Evolutionary conservation across 2,329 filamentous ascomycete species (phyloP), one percentile per base, ranked within the genome.

Genomic region (Sphaerulina populicola): DNA sequence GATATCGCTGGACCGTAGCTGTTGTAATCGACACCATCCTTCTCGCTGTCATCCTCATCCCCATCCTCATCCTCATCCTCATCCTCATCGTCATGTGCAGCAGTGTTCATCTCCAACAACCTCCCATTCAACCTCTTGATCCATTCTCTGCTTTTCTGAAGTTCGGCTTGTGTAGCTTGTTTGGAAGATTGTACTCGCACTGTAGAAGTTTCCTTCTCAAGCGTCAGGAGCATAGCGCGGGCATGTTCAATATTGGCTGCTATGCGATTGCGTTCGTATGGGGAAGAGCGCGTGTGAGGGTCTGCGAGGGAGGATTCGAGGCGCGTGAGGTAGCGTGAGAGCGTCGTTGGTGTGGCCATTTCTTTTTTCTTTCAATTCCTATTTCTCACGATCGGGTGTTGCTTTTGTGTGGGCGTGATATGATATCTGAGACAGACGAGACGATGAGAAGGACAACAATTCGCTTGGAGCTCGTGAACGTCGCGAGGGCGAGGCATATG

Each of bases 171-270:
- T 14, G 77, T 65, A 52, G 83, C 77, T 55, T 80, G 74, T 59
- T 80, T 78, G 52, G 77, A 78, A 4, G 74, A 66, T 51, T 77
- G 76, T 30, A 77, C 71, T 64, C 82, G 82, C 56, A 82, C 70
- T n/a, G 69, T 72, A 11, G 79, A 68, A 5, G 80, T 76, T 59
- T 85, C 80, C 60, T 87, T 84, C 65, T 89, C 86, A 38, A 88
- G 76, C 53, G 77, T 81, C 15, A 83, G 77, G 50, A 90, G 78
- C 29, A 86, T 75, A 0, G 75, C 77, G 37, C 82, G 80, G 15
- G 86, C 86, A 65, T 86, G 80, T 58, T 85, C 79, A 54, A 91
- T 73, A 62, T 88, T 90, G 57, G 76, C 74, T 58, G 70, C 71
- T 29, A 76, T 74, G 61, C 78, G 80, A 56, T 76, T 75, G 53